Base-by-base conservation (phyloP, 2,329 filamentous ascomycete genomes). In the Helicocarpus griseus region DNA sequence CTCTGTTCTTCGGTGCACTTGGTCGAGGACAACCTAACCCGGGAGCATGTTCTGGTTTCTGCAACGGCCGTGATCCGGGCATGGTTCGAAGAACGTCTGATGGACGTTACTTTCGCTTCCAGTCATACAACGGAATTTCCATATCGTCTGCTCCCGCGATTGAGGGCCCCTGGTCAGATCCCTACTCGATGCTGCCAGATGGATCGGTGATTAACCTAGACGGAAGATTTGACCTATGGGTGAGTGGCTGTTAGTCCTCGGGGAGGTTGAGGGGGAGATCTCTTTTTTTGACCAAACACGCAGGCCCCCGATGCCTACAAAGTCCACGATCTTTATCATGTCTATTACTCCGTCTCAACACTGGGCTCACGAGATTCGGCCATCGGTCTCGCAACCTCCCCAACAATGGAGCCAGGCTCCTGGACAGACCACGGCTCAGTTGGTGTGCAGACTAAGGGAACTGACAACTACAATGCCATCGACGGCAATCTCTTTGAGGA, bases 321-420 rank as follows among this genome's bases (percentile, higher is more conserved):
- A 22, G 38, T 43, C 36, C 22, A 76, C 53, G 71, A 69, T 41
- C 73, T 70, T 0, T 87, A 83, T 68, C 81, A 85, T 58, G 70
- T 81, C 43, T 86, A 82, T 72, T 85, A 86, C 67, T 73, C 78
- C 7, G 80, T 85, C 28, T 81, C 76, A 51, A 70, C 76, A 4
- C 81, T 83, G 53, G 81, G 82, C 1, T 77, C 73, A 1, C 80
- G 83, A 47, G 69, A 76, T 64, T 82, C 78, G 1, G 79, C 80
- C 21, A 83, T 86, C 54, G 83, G 83, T 11, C 68, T 79, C 7
- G 77, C 77, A 0, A 79, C 75, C 0, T 74, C 71, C 14, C 62
- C 61, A 6, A 68, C 68, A 2, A 62, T 66, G 1, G 65, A 65
- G 0, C 59, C 61, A 0, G 65, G 66, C 1, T 53, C 51, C 4